phyloP scores from a whole-genome alignment of 1,139 yeast species.

The Saccharomyces pastorianus region DNA sequence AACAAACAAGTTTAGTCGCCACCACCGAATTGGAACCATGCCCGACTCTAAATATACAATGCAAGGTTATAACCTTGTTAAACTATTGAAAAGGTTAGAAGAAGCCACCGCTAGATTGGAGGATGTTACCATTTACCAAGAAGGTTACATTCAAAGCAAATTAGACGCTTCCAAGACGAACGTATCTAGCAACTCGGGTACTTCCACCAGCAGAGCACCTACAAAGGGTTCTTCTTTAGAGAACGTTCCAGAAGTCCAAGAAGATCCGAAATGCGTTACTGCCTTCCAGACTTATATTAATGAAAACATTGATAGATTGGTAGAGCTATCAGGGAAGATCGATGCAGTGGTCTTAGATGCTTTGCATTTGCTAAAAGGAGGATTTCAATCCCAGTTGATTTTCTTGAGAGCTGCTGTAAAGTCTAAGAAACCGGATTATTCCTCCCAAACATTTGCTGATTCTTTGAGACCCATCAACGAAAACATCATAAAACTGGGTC shows the following conservation, averaged over 20 bases:
- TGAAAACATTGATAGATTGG: constrained; percentile 54
- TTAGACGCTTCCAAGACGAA: constrained; percentile 10
- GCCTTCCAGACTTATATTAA: constrained; percentile 51
- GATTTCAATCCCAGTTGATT: constrained; percentile 50
- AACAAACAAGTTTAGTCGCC: background rate
- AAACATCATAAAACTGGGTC: constrained; percentile 48
- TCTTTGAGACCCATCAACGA: constrained; percentile 64
- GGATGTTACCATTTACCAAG: constrained; percentile 77
- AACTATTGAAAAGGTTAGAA: constrained; percentile 75
- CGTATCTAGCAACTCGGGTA: constrained; percentile 9
- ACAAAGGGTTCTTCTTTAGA: constrained; percentile 20
- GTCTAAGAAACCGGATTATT: constrained; percentile 56
- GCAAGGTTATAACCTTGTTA: constrained; percentile 75
- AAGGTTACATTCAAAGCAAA: constrained; percentile 35
- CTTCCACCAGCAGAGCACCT: constrained; percentile 8
- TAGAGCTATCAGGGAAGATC: constrained; percentile 46
- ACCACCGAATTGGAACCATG: constrained; percentile 14
- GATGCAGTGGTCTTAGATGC: constrained; percentile 60
- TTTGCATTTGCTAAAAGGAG: constrained; percentile 47
- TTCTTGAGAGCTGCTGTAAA: constrained; percentile 54
- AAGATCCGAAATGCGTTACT: constrained; percentile 38
- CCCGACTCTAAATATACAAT: constrained; percentile 54
- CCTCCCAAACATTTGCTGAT: constrained; percentile 47
- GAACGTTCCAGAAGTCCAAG: constrained; percentile 25
- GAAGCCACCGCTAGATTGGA: constrained; percentile 94